Conservation (phyloP, 352 stramenopile species). For the Hyphochytrium catenoides region DNA sequence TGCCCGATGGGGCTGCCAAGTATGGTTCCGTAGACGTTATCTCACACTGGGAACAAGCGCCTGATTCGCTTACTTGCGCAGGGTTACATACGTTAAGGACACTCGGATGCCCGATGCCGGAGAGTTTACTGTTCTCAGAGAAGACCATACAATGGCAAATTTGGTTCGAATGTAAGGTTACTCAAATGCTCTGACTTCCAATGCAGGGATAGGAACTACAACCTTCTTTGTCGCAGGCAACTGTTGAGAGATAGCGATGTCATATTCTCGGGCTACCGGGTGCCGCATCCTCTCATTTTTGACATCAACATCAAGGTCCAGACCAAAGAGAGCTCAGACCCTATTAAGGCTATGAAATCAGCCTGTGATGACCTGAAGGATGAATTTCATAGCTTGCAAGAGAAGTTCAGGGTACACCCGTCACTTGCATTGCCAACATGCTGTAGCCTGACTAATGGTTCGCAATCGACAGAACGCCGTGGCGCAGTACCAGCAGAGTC, state of each 20-base stretch:
- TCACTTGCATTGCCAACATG: too few species aligned
- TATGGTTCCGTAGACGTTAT: too few species aligned
- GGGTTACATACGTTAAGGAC: constrained; percentile 83
- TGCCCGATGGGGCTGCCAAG: constrained; percentile 49
- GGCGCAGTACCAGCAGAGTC: too few species aligned
- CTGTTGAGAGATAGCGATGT: constrained; percentile 58
- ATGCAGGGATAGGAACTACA: not conserved
- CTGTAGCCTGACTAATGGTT: too few species aligned
- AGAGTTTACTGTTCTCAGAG: constrained; percentile 91
- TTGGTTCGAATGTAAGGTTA: constrained; percentile 81
- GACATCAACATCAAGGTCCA: constrained; percentile 84
- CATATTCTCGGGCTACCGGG: constrained; percentile 81
- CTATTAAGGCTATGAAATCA: constrained; percentile 45
- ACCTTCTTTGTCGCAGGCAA: constrained; percentile 18
- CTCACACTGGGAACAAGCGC: too few species aligned
- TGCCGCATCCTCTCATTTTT: constrained; percentile 87
- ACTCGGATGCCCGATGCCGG: constrained; percentile 91
- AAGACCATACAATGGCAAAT: constrained; percentile 95
- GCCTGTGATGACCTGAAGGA: constrained; percentile 56
- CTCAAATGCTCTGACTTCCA: too few species aligned
- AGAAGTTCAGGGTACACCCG: constrained; percentile 63
- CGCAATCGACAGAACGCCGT: too few species aligned
- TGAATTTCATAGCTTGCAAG: constrained; percentile 57
- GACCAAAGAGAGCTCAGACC: constrained; percentile 54
- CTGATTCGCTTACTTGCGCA: too few species aligned